A percentile compares a stretch with the other conserved stretches of the same genome.
phyloP scores from a whole-genome alignment of 2,329 filamentous ascomycete species.

The Colletotrichum shisoi region DNA sequence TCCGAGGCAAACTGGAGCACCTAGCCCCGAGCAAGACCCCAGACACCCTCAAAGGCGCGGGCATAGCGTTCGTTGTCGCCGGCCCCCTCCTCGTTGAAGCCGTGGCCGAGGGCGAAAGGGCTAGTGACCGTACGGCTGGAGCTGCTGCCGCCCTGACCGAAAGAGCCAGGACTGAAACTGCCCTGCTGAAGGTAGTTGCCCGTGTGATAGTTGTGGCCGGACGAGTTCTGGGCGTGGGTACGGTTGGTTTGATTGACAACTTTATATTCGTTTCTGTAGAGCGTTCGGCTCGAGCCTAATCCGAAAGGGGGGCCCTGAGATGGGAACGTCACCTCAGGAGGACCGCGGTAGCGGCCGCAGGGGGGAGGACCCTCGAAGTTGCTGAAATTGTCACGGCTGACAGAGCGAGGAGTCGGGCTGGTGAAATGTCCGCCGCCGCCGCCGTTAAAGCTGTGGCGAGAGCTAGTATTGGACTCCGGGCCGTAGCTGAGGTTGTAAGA shows the following conservation, averaged over 20 bases:
- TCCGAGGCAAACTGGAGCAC: slow-evolving; percentile 36
- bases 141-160: slow-evolving; percentile 22
- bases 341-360: slow-evolving; percentile 2
- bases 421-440: slow-evolving; percentile 16
- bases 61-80: slow-evolving; percentile 36
- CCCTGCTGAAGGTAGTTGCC: slow-evolving; percentile 17
- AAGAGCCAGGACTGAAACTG: slow-evolving; percentile 13
- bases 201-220: slow-evolving; percentile 20
- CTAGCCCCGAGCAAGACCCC: slow-evolving; percentile 38
- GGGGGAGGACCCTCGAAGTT: slow-evolving; percentile 16
- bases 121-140: slow-evolving; percentile 11
- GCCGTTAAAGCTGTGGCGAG: slow-evolving; percentile 29
- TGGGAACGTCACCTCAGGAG: slow-evolving; percentile 16
- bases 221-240: slow-evolving; percentile 6
- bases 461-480: slow-evolving; percentile 13
- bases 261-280: slow-evolving; percentile 8
- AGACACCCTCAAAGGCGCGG: slow-evolving; percentile 37
- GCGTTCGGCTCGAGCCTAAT: neutral
- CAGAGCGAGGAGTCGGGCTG: slow-evolving; percentile 32
- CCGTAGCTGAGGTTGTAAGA: slow-evolving; percentile 28
- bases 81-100: slow-evolving; percentile 20
- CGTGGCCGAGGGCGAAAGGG: slow-evolving; percentile 5
- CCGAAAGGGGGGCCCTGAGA: slow-evolving; percentile 1
- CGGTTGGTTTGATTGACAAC: slow-evolving; percentile 12
- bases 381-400: slow-evolving; percentile 9